Base-by-base conservation (phyloP, 139 green algal species). In the Chlorella vulgaris region DNA sequence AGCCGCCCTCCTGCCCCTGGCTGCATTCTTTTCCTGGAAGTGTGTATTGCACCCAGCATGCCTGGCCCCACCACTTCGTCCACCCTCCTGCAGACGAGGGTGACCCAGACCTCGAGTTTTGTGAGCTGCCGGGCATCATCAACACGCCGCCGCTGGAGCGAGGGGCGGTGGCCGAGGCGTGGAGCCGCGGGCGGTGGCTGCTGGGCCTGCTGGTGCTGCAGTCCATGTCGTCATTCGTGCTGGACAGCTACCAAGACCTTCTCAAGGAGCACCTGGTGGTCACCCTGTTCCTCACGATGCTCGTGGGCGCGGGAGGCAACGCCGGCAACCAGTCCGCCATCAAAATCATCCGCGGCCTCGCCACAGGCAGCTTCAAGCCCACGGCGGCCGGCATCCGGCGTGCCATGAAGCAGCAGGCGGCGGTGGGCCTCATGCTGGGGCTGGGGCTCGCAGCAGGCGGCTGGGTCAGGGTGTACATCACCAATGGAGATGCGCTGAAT, bases 291-390 rank as follows among this genome's bases (percentile, higher is more conserved):
- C 69, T 43, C 6, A 86, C 8, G 8, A 19, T 38, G 53, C 51
- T 67, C 51, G 73, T 79, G 73, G 88, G 90, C 10, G 88, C 90
- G 18, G 91, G 91, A 0, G 91, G 91, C 38, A 96, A 96, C 84
- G 90, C 93, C 8, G 95, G 95, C 61, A 98, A 98, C 84, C 95
- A 98, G 86, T 90, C 76, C 8, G 93, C 94, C 55, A 98, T 98
- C 87, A 94, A 96, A 62, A 93, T 98, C 74, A 98, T 98, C 68
- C 76, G 94, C 2, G 92, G 92, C 1, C 81, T 87, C 78, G 89
- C 89, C 29, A 96, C 93, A 3, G 93, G 93, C 15, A 86, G 55
- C 15, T 84, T 96, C 21, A 71, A 84, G 24, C 68, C 87, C 22
- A 91, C 65, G 33, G 80, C 50, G 66, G 58, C 78, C 29, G 86